A percentile compares a stretch with the other conserved stretches of the same genome.
These are phyloP conservation scores for Neurospora discreta DNA, from an alignment of 495 filamentous ascomycete species.

Conservation along the genomic window DNA sequence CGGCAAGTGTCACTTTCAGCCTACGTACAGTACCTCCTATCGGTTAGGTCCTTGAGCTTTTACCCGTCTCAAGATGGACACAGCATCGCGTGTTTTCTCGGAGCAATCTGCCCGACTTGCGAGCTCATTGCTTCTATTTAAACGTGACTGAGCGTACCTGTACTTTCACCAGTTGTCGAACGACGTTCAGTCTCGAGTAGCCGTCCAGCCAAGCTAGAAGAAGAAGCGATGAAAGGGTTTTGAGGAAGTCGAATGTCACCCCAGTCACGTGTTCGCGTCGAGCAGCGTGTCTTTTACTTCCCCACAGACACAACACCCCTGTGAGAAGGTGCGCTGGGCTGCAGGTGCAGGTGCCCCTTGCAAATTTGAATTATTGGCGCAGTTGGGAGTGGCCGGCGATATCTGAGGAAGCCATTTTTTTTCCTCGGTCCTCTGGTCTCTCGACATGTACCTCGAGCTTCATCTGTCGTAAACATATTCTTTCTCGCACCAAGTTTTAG, in stretches of 20 bases:
- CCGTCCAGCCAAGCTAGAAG: background rate
- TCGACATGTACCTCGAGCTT: background rate
- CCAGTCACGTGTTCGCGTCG: slow-evolving; percentile 20
- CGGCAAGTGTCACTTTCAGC: background rate
- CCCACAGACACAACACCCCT: slow-evolving; percentile 16
- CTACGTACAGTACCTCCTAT: background rate
- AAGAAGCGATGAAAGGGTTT: background rate
- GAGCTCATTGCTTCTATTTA: background rate
- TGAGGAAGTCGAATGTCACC: background rate
- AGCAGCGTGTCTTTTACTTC: slow-evolving; percentile 19
- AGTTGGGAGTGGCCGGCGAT: background rate
- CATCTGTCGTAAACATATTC: background rate
- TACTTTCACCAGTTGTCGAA: background rate
- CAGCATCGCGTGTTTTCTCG: background rate
- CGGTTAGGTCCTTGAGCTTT: background rate
- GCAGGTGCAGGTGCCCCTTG: background rate
- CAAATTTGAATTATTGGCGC: background rate
- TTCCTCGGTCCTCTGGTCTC: background rate
- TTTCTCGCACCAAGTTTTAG: background rate
- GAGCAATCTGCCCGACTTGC: background rate
- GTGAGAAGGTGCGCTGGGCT: slow-evolving; percentile 3
- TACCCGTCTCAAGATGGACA: background rate
- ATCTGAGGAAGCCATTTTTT: background rate
- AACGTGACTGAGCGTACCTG: background rate
- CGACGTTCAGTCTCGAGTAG: background rate